Percentiles rank a stretch among this genome's conserved stretches.
Conservation (phyloP, 305 asterid species). For the Rubia tinctorum region DNA sequence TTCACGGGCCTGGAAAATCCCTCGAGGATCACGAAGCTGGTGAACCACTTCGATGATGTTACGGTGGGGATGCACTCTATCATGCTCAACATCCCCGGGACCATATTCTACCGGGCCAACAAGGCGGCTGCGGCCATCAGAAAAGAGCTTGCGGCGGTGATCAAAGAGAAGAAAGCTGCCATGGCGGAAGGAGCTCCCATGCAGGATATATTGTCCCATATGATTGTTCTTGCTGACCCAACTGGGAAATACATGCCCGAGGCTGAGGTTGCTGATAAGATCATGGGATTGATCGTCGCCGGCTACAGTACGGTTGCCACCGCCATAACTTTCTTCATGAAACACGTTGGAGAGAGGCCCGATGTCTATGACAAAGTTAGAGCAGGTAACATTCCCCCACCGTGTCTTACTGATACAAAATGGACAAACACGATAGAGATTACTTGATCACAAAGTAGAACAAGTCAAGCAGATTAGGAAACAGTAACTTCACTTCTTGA, state of each 20-base stretch:
- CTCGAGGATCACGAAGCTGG: constrained; percentile 36
- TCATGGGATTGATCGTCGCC: constrained; percentile 58
- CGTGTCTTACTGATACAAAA: background rate
- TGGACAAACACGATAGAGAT: background rate
- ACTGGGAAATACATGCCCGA: constrained; percentile 40
- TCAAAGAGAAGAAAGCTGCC: constrained; percentile 48
- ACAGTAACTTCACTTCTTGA: too few species aligned
- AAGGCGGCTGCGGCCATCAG: constrained; percentile 48
- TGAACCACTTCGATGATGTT: constrained; percentile 40
- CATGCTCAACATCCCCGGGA: constrained; percentile 44
- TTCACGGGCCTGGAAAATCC: constrained; percentile 44
- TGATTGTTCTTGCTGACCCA: constrained; percentile 40
- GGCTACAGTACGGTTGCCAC: constrained; percentile 62
- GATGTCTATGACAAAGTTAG: constrained; percentile 39
- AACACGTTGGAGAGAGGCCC: constrained; percentile 41
- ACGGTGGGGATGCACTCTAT: constrained; percentile 49
- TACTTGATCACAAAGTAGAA: too few species aligned
- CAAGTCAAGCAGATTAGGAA: too few species aligned
- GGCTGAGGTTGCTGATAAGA: constrained; percentile 47
- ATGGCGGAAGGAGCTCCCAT: constrained; percentile 27
- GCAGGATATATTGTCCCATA: constrained; percentile 48
- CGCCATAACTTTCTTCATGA: constrained; percentile 48
- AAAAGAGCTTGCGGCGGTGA: constrained; percentile 37
- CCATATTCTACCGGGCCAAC: constrained; percentile 36
- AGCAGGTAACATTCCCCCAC: constrained; percentile 26